Conservation (phyloP, 805 yeast genomes). For the Phaffomyces antillensis region DNA sequence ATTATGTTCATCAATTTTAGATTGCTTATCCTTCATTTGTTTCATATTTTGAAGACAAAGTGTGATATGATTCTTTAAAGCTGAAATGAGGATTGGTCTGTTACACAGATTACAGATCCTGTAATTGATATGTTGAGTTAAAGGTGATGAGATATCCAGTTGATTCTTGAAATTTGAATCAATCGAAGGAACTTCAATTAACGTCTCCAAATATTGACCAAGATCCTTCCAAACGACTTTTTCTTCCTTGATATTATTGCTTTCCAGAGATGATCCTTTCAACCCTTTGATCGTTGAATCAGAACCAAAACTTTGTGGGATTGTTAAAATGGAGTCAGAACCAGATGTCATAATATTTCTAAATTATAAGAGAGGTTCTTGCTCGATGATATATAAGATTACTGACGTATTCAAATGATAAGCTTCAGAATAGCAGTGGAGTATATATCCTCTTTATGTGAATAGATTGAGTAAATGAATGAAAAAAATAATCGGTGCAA, state of each 20-base stretch:
- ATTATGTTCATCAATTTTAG: not conserved
- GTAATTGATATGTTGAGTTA: constrained; percentile 33
- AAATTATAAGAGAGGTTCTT: no score
- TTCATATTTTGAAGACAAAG: constrained; percentile 29
- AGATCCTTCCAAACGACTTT: constrained; percentile 26
- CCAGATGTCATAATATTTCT: constrained; percentile 20
- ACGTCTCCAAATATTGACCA: constrained; percentile 24
- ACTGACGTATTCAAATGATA: no score
- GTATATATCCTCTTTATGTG: no score
- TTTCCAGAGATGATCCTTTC: constrained; percentile 2
- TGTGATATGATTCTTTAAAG: constrained; percentile 32
- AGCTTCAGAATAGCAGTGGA: no score
- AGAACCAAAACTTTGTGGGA: constrained; percentile 19
- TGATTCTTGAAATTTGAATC: constrained; percentile 17
- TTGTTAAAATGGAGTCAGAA: constrained; percentile 9
- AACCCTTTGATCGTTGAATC: constrained; percentile 23
- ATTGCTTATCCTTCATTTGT: constrained; percentile 17
- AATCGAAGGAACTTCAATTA: constrained; percentile 10
- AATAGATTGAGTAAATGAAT: no score
- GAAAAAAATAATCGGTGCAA: no score
- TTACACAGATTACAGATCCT: constrained; percentile 42
- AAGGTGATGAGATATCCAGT: constrained; percentile 25
- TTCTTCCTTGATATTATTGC: constrained; percentile 2
- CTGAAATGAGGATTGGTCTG: constrained; percentile 34
- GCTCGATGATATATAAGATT: no score